Evolutionary conservation across 805 yeast genomes (phyloP), one percentile per base, ranked within the genome.

Genomic region (Hanseniaspora guilliermondii): DNA sequence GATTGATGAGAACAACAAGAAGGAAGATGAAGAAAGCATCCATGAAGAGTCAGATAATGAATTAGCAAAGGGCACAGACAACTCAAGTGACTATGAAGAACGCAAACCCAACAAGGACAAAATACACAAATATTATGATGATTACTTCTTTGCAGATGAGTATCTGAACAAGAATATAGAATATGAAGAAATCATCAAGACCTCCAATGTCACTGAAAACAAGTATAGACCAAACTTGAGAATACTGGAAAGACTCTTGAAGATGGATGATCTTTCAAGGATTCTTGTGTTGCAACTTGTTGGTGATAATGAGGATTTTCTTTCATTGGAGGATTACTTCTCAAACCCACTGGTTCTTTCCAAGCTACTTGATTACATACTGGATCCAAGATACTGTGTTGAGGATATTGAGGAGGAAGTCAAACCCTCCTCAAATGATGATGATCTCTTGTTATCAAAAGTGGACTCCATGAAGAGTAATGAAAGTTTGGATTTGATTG

Each of bases 311-410:
- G 53, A 53, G 22, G 40, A 41, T 9, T 48, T 48, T n/a, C 32
- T 53, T 6, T 83, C 84, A 63, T 74, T 93, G 49, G 73, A 89
- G 39, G 93, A 87, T 61, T 82, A 82, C 61, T 72, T 93, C 54
- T 76, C 91, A 58, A 86, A 85, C 63, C 88, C 93, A 16, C 85
- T 81, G 53, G 79, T 87, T 16, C 66, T 91, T 57, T 75, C 73
- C 52, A 78, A 79, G 55, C 74, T 91, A 56, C 79, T 91, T 32
- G 79, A 82, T 39, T 80, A 79, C 61, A 76, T 88, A 41, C 79
- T 80, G 14, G 65, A 67, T 21, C 74, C 70, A 39, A 35, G 53
- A 21, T 53, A 47, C 37, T 30, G 49, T 33, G 19, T 50, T 21
- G 56, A 57, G 30, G 47, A 49, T 9, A 48, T 32, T 19, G 47